Base-by-base conservation (phyloP, 208 protist genomes). In the Trypanosomatidae sp. region DNA sequence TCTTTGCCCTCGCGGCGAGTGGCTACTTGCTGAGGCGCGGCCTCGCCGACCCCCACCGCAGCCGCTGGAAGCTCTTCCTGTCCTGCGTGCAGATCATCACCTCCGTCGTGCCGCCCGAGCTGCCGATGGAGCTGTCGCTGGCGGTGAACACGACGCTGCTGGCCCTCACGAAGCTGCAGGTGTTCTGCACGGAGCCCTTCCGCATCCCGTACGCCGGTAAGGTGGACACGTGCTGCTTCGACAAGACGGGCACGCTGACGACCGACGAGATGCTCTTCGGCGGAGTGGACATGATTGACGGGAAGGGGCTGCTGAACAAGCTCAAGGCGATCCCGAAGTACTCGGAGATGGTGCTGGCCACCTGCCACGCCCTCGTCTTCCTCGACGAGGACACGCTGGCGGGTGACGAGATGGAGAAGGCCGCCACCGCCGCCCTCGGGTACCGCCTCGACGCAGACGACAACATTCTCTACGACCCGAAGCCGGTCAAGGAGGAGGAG, bases 231-330 rank as follows among this genome's bases (percentile, higher is more conserved):
- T 99, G 98, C 81, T 99, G 99, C 91, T 99, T 99, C 81, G 99
- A 99, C 88, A 99, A 99, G 90, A 99, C 99, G 5, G 99, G 99
- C 58, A 99, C 98, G 22, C 87, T 99, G 22, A 99, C 98, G 10
- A 94, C 89, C 36, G 97, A 99, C 69, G 89, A 98, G 74, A 97
- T 99, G 91, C 82, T 95, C 41, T 91, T 98, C 56, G 87, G 90
- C 49, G 97, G 97, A 46, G 85, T 99, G 5, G 86, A 96, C 72
- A 86, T 91, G 82, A 73, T 71, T 9, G 89, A 97, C 62, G 97
- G 97, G 46, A 99, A 98, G 36, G 88, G 86, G 13, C 71, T 96
- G 56, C 58, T 95, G 55, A 94, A 91, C 81, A 92, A 84, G 73
- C 84, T 95, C 0, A 89, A 93, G 70, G 68, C 70, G 22, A 89